Percentiles rank a stretch among this genome's conserved stretches.
phyloP scores from a whole-genome alignment of 1,284 basidiomycete genomes.

The Trametes versicolor region DNA sequence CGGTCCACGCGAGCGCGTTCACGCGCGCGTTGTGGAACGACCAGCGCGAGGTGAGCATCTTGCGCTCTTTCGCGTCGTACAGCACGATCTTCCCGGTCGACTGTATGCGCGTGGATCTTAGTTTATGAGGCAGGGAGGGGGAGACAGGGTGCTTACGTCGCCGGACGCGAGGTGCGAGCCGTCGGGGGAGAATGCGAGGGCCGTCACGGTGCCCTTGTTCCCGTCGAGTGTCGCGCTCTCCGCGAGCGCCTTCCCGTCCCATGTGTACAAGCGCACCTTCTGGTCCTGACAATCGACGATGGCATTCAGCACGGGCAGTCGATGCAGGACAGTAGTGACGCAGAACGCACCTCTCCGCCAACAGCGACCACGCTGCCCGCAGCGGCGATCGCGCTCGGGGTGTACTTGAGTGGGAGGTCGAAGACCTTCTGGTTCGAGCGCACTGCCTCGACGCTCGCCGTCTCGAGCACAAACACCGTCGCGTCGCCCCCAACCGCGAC shows the following conservation, averaged over 20 bases:
- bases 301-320: not conserved
- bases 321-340: not conserved
- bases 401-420: slow-evolving; percentile 61
- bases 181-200: slow-evolving; percentile 85
- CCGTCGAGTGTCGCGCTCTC: slow-evolving; percentile 71
- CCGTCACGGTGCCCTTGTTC: slow-evolving; percentile 78
- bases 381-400: slow-evolving; percentile 67
- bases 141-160: slow-evolving; percentile 64
- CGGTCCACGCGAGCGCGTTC: slow-evolving; percentile 82
- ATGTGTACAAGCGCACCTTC: slow-evolving; percentile 78
- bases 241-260: slow-evolving; percentile 69
- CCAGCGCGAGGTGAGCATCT: slow-evolving; percentile 84
- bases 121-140: not conserved
- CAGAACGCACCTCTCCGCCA: slow-evolving; percentile 71
- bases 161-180: slow-evolving; percentile 81
- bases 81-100: slow-evolving; percentile 84
- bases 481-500: slow-evolving; percentile 70
- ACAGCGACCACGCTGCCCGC: slow-evolving; percentile 68
- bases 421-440: slow-evolving; percentile 72
- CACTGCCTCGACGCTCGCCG: slow-evolving; percentile 73
- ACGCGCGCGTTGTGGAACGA: slow-evolving; percentile 89
- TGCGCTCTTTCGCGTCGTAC: slow-evolving; percentile 75
- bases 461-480: slow-evolving; percentile 79
- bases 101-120: slow-evolving; percentile 47
- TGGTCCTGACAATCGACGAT: slow-evolving; percentile 59